Base-by-base conservation (phyloP, 2,329 filamentous ascomycete species). In the Gaeumannomyces sp. region DNA sequence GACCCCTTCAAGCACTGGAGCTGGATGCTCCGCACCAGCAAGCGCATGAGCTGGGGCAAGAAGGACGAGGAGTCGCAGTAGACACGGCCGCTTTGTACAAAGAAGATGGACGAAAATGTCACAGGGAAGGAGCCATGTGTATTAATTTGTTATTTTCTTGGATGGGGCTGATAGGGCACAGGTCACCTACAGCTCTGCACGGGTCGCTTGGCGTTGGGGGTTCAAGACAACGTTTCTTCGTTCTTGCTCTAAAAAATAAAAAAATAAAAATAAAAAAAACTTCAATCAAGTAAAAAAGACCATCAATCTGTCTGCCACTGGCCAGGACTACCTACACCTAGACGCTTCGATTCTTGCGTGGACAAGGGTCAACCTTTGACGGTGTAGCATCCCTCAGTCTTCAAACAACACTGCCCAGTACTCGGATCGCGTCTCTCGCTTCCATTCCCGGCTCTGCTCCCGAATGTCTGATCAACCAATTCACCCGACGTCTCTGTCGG, bases 1-100 rank as follows among this genome's bases (percentile, higher is more conserved):
- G 72, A 78, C 64, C 76, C 76, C 7, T 75, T 73, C 75, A 65
- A 59, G 14, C 77, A 78, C 70, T 78, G 76, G 76, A 77, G 73
- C 67, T 79, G 76, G 77, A 73, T 74, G 74, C 64, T 73, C 66
- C 68, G 75, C 68, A 73, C 70, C 19, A 72, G 69, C 65, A 72
- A 71, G 69, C 69, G 72, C 57, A 72, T 72, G 68, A 71, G 73
- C 53, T 74, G 73, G 73, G 71, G 68, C 19, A 68, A 64, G 65
- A 65, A 60, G 58, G 56, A 63, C n/a, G 33, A 61, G 27, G 35
- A 59, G 22, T 19, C 60, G 6, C 35, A 64, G n/a, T 63, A 59
- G 62, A 31, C 57, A 50, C 16, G n/a, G 60, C 27, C n/a, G 33
- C 59, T 62, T 14, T 45, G 38, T 45, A 50, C 11, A 10, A 50